Base-by-base conservation (phyloP, 208 protist genomes). In the Trypanosoma avium region DNA sequence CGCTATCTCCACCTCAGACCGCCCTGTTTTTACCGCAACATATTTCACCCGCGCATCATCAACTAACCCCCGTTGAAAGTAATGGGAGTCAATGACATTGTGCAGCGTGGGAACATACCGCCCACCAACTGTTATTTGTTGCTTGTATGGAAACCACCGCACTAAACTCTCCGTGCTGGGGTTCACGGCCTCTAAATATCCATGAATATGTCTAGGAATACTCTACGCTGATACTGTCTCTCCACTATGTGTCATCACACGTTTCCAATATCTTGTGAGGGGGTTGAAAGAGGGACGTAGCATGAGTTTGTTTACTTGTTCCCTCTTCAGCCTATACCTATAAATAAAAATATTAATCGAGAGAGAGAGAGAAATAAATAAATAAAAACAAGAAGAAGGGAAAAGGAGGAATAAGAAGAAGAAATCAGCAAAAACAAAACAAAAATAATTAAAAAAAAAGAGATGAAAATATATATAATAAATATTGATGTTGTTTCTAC, bases 121-220 rank as follows among this genome's bases (percentile, higher is more conserved):
- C 6, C 82, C 84, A 29, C 88, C 77, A 38, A 94, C 85, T 50
- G 88, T 94, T 63, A 94, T 79, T 70, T 94, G 68, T 56, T 91
- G 61, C 71, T 94, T 94, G 79, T 94, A 94, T 26, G 88, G 88
- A 50, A 92, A 94, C 86, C 88, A 94, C 17, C 85, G 77, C 22
- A 94, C 53, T 21, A 81, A 68, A 26, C 70, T 72, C 69, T 92
- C 84, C 4, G 83, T 90, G 42, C 84, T 80, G 32, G 73, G 61
- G 64, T 88, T 90, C 1, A 70, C 72, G 10, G 79, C 81, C 50
- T 94, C 88, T 30, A 92, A 30, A 61, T 92, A 94, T n/a, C 88
- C 88, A 62, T 92, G 86, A 49, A 94, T 92, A 79, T 94, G 88
- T 3, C 84, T 82, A 10, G 88, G 88, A 36, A 94, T 92, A 29